Percentiles rank a stretch among this genome's conserved stretches.
phyloP scores from a whole-genome alignment of 306 rosid genomes.

The Gillenia trifoliata region DNA sequence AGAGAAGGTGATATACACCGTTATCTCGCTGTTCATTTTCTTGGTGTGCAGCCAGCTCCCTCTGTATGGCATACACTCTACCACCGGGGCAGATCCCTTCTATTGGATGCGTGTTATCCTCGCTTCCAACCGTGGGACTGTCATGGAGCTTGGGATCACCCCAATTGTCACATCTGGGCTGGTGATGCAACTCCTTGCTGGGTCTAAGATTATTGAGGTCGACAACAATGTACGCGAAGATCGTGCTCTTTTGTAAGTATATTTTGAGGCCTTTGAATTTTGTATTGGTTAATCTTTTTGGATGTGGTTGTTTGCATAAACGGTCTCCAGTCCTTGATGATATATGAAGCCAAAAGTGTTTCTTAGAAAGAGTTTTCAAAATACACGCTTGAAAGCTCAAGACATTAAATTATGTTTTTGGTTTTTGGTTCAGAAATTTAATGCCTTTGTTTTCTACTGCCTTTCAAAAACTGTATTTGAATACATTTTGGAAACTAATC shows the following conservation, averaged over 20 bases:
- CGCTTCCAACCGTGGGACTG: constrained; percentile 92
- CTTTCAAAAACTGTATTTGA: neutral
- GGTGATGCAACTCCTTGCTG: constrained; percentile 89
- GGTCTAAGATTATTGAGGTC: constrained; percentile 83
- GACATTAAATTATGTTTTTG: neutral
- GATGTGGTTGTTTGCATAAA: neutral
- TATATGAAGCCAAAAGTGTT: neutral
- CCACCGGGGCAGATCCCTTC: constrained; percentile 93
- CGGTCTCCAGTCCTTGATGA: neutral
- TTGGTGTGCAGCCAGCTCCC: constrained; percentile 95
- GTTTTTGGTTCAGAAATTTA: neutral
- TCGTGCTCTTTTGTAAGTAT: constrained; percentile 83
- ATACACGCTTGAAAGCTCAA: neutral
- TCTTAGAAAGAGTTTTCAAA: neutral
- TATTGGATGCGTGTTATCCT: constrained; percentile 97
- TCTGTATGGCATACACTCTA: constrained; percentile 90
- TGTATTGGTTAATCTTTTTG: neutral
- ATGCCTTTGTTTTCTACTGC: neutral
- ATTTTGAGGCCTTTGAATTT: neutral
- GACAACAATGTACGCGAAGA: constrained; percentile 96
- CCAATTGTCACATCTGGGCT: constrained; percentile 90
- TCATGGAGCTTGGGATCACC: constrained; percentile 95
- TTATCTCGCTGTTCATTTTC: constrained; percentile 80
- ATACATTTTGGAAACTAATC: neutral
- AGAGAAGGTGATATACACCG: constrained; percentile 94